Evolutionary conservation across 2,329 filamentous ascomycete species (phyloP), one percentile per base, ranked within the genome.

Genomic region (Dothidotthia symphoricarpi): DNA sequence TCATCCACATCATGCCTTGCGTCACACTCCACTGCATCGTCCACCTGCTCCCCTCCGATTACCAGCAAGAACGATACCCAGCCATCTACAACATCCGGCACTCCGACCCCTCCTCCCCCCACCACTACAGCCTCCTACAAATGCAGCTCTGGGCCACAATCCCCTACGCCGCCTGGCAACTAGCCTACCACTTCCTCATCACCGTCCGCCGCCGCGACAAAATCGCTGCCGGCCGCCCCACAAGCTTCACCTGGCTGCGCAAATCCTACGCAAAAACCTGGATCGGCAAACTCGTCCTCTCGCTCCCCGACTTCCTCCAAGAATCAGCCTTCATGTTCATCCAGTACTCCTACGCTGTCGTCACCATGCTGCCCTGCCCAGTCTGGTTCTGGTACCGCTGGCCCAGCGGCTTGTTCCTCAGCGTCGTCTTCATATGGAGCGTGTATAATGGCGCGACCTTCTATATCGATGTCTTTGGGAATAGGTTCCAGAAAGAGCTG

Each of bases 1-100:
- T 98, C 71, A 96, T 98, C 54, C 93, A 98, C 68, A 95, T 98
- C 59, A 98, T 98, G 91, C 93, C 93, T 1, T 95, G 90, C 51
- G 91, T 86, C 5, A 88, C 90, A 1, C 77, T 98, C 10, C 93
- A 98, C 68, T 94, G 88, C 61, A 76, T 98, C 11, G 86, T 95
- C 12, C 93, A 98, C 64, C 75, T 97, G 14, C 75, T 89, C 10
- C 69, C 85, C 0, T 68, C 78, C 1, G 80, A 81, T 15, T 65
- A 78, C 28, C 85, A 94, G 59, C 72, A 76, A 48, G 68, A 73
- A 16, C 80, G 83, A 14, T 97, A 95, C 63, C 90, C 91, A 1
- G 91, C 90, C 10, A 80, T 95, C 49, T 89, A 86, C 71, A 78
- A 80, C 19, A 88, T 98, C 70, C 89, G 86, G 61, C 74, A 73